Evolutionary conservation across 306 rosid genomes (phyloP), one percentile per base, ranked within the genome.

Genomic region (Lotus japonicus): DNA sequence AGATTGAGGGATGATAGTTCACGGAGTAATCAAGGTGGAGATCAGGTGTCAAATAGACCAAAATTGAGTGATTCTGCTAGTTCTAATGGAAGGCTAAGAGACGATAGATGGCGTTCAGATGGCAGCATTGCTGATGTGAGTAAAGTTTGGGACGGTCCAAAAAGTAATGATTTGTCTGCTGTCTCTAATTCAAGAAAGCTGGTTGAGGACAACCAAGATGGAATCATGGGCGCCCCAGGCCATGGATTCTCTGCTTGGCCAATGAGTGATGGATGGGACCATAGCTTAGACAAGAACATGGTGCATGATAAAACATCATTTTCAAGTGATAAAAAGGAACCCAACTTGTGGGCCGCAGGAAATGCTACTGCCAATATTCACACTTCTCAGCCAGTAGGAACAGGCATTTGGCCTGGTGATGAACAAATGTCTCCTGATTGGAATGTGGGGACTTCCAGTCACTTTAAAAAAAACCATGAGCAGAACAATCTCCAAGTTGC

Each of bases 401-500:
- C 77, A 72, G 94, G 80, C 60, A 88, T 85, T 70, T 90, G 96
- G 98, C 82, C 80, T 52, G 98, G 81, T 56, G 89, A 86, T 81
- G 89, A 80, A 81, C 79, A 86, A 81, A 90, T 90, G 96, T 92
- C 95, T 52, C 96, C 96, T 49, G 90, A 89, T 82, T 92, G 98
- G 98, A 83, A 89, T 64, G 79, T 77, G 70, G 77, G 4, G 64
- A 60, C 89, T 33, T 78, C 89, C 61, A 77, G 76, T 61, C 75
- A 61, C 58, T 62, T 52, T 50, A 85, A 81, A 70, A 42, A 70
- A 13, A 84, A 84, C 56, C 76, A 70, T 65, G 75, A 56, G 68
- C 85, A 58, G 70, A 66, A 46, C 57, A 75, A 72, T 62, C 89
- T 13, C 44, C 80, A 76, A 67, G 86, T 70, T 77, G 63, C 81